Evolutionary conservation across 2,329 filamentous ascomycete genomes (phyloP).

Genomic region (Berkeleyomyces basicola): DNA sequence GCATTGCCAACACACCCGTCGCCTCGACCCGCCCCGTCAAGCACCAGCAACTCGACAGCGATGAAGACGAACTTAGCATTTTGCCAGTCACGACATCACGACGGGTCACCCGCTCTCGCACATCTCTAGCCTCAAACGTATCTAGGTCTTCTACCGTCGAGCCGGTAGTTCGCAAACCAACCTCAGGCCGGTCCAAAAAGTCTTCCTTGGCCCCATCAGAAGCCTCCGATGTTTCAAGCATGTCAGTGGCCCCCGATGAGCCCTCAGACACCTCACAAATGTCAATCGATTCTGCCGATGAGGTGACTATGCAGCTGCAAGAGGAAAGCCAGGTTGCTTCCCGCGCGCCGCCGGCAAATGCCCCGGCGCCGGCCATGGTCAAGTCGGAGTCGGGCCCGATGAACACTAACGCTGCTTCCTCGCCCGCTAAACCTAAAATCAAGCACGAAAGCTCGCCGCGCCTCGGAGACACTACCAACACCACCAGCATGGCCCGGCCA

Average conservation of each 20-base stretch:
- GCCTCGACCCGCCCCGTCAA: constrained; percentile 8
- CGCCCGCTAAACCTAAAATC: constrained; percentile 4
- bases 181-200: neutral
- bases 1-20: constrained; percentile 24
- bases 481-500: constrained; percentile 38
- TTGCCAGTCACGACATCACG: neutral
- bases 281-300: constrained; percentile 6
- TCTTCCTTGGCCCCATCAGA: neutral
- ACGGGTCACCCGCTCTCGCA: constrained; percentile 20
- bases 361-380: neutral
- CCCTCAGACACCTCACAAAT: neutral
- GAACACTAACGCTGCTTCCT: constrained; percentile 1
- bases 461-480: constrained; percentile 32
- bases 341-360: neutral
- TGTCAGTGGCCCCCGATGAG: neutral
- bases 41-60: constrained; percentile 1
- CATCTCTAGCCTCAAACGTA: neutral
- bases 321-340: constrained; percentile 4
- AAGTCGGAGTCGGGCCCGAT: constrained; percentile 5
- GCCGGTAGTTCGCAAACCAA: neutral
- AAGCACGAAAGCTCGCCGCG: constrained; percentile 6
- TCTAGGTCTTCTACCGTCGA: neutral
- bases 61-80: constrained; percentile 5
- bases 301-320: constrained; percentile 11
- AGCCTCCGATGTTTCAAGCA: neutral